Evolutionary conservation across 2,329 filamentous ascomycete species (phyloP).

Genomic region (Emergomyces pasteurianus): DNA sequence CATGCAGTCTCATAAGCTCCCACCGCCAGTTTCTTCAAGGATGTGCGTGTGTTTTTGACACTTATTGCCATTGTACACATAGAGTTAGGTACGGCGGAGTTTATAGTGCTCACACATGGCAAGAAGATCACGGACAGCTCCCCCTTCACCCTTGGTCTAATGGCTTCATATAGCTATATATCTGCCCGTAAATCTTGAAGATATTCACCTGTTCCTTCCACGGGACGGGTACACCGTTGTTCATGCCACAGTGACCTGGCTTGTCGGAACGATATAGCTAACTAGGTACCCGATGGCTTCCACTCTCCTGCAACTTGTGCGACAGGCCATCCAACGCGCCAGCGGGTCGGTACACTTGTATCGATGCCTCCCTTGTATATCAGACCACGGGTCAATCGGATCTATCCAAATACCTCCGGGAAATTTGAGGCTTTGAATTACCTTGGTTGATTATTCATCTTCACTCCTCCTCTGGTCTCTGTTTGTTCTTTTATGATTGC

Average conservation of each 20-base stretch:
- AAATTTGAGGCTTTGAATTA: not conserved
- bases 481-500: not conserved
- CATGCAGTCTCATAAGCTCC: not conserved
- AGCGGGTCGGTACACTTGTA: not conserved
- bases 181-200: not conserved
- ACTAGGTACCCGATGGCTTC: not conserved
- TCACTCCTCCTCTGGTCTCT: not conserved
- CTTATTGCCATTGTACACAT: not conserved
- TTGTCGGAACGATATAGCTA: not conserved
- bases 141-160: not conserved
- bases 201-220: not conserved
- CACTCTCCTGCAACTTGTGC: not conserved
- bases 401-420: not conserved
- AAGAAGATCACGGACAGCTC: not conserved
- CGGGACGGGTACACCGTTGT: not conserved
- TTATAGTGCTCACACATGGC: too few relatives aligned
- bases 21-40: not conserved
- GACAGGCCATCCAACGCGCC: not conserved
- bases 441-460: not conserved
- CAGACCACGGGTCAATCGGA: not conserved
- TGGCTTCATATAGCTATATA: not conserved
- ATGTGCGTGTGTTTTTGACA: not conserved
- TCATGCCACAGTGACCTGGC: not conserved
- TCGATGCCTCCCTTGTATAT: not conserved
- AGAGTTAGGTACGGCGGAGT: not conserved